phyloP scores from a whole-genome alignment of 192 early-diverging fungal genomes.

The Backusella luteola region DNA sequence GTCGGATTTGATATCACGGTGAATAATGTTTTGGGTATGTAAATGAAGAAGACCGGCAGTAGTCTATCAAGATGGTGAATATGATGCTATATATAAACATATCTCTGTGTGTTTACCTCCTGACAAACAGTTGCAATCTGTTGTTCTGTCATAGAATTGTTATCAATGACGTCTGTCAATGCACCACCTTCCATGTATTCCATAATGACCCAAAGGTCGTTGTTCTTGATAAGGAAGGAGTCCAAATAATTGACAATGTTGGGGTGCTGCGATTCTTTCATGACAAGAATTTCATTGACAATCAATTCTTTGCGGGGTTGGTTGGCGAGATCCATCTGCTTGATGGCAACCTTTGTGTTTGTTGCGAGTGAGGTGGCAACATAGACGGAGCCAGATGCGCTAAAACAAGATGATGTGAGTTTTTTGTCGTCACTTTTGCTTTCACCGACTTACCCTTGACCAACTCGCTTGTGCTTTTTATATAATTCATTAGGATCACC shows the following conservation, averaged over 20 bases:
- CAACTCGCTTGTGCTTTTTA: constrained; percentile 93
- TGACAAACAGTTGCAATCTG: constrained; percentile 94
- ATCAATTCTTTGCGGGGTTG: constrained; percentile 91
- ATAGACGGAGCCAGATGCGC: constrained; percentile 97
- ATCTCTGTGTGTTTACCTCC: constrained; percentile 58
- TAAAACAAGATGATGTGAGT: background rate
- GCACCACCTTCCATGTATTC: constrained; percentile 99
- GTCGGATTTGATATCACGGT: constrained; percentile 89
- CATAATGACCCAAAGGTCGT: constrained; percentile 98
- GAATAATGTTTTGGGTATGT: constrained; percentile 83
- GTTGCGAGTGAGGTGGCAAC: constrained; percentile 75
- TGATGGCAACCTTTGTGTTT: constrained; percentile 84
- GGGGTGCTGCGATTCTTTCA: constrained; percentile 91
- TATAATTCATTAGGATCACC: constrained; percentile 91
- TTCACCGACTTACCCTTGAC: constrained; percentile 73
- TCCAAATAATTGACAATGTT: constrained; percentile 99
- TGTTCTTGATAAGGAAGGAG: constrained; percentile 80
- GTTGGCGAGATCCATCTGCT: constrained; percentile 86
- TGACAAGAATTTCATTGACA: constrained; percentile 90
- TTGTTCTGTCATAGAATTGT: constrained; percentile 87
- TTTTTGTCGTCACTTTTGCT: background rate
- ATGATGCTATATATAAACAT: too few relatives aligned
- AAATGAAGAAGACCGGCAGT: constrained; percentile 78
- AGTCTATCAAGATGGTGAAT: constrained; percentile 42
- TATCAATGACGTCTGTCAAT: constrained; percentile 97